Evolutionary conservation across 2,329 filamentous ascomycete species (phyloP).

Genomic region (Sporothrix protearum): DNA sequence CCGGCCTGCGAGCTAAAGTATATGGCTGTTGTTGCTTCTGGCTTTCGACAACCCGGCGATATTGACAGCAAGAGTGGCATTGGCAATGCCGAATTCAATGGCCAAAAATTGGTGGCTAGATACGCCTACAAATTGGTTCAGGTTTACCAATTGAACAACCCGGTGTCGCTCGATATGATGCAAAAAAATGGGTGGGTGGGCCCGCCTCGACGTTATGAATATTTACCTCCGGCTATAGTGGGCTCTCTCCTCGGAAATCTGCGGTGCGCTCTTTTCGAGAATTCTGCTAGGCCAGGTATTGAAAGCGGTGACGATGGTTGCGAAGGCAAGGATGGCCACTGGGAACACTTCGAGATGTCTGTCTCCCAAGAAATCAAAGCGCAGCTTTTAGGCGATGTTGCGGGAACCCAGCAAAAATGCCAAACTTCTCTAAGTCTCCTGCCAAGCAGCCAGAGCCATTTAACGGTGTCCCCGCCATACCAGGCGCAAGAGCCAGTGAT

Average conservation of each 20-base stretch:
- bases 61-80: slow-evolving; percentile 44
- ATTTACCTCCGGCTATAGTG: slow-evolving; percentile 55
- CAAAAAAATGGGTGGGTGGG: slow-evolving; percentile 53
- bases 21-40: slow-evolving; percentile 53
- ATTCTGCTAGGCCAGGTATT: slow-evolving; percentile 26
- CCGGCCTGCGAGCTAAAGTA: slow-evolving; percentile 52
- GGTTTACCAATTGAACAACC: slow-evolving; percentile 61
- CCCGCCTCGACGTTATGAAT: slow-evolving; percentile 49
- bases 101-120: slow-evolving; percentile 35
- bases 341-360: slow-evolving; percentile 31
- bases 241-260: slow-evolving; percentile 58
- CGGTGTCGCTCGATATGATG: slow-evolving; percentile 51
- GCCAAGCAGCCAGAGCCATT: not conserved
- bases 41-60: slow-evolving; percentile 45
- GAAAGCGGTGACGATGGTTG: slow-evolving; percentile 23
- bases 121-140: slow-evolving; percentile 54
- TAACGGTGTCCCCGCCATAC: not conserved
- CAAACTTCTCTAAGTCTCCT: not conserved
- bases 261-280: slow-evolving; percentile 47
- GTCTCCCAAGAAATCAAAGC: slow-evolving; percentile 52
- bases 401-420: slow-evolving; percentile 31
- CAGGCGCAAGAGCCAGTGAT: not conserved
- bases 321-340: slow-evolving; percentile 17
- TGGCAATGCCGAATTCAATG: slow-evolving; percentile 53
- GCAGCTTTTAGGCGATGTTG: slow-evolving; percentile 48